These are phyloP conservation scores for Penicillium concentricum DNA, from an alignment of 2,329 filamentous ascomycete genomes.

Conservation along the genomic window DNA sequence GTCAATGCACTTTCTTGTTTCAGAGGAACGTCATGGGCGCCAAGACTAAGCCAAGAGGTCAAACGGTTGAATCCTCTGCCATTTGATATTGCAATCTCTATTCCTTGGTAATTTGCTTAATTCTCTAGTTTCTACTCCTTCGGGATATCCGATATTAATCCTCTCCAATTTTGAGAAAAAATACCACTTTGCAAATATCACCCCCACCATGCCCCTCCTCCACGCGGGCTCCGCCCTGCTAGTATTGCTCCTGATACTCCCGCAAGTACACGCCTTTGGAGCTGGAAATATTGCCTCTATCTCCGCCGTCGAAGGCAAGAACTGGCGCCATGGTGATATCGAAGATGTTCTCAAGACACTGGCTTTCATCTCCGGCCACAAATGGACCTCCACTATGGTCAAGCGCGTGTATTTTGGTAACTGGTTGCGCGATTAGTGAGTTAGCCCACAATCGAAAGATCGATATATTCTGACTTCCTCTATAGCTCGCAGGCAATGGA, in stretches of 20 bases:
- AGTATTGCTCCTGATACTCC: slow-evolving; percentile 39
- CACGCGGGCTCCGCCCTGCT: slow-evolving; percentile 35
- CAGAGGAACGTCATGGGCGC: slow-evolving; percentile 3
- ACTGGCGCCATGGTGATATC: slow-evolving; percentile 64
- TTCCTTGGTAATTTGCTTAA: background rate
- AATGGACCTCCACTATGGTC: slow-evolving; percentile 78
- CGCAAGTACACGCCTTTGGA: slow-evolving; percentile 45
- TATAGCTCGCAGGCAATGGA: slow-evolving; percentile 71
- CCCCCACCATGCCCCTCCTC: slow-evolving; percentile 19
- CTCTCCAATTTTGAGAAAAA: background rate
- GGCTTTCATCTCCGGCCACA: slow-evolving; percentile 75
- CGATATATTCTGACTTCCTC: slow-evolving; percentile 3
- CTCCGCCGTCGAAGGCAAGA: slow-evolving; percentile 51
- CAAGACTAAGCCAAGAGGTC: slow-evolving; percentile 3
- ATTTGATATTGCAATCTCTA: background rate
- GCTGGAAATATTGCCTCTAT: slow-evolving; percentile 53
- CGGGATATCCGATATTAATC: background rate
- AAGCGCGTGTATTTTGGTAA: slow-evolving; percentile 82
- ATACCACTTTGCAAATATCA: background rate
- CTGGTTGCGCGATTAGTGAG: slow-evolving; percentile 75
- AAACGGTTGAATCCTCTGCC: slow-evolving; percentile 2
- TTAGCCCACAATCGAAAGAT: background rate
- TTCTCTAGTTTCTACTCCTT: background rate
- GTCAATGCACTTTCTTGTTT: background rate
- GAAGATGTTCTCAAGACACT: slow-evolving; percentile 78